Base-by-base conservation (phyloP, 2,329 filamentous ascomycete species). In the Xylaria sp. region DNA sequence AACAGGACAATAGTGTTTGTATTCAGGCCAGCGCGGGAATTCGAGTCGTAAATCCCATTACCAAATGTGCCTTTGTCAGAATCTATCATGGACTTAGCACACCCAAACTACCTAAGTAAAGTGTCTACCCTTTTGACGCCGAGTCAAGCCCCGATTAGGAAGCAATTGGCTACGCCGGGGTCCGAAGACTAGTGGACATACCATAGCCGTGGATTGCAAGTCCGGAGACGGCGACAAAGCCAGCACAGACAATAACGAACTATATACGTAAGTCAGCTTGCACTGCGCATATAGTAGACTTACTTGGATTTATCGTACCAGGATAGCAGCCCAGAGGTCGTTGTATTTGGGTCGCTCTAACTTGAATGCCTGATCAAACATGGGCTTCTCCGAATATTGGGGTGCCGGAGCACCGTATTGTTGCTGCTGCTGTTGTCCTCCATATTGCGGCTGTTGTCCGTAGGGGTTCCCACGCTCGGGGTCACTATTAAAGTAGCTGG, bases 1-100 rank as follows among this genome's bases (percentile, higher is more conserved):
- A 98, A 97, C 18, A 98, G 86, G 48, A 97, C 88, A 48, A 98
- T 85, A 0, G 93, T 97, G 80, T 97, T 97, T 55, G 91, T 93
- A 76, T 93, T 88, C 68, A 97, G 86, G 13, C 84, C 83, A 53
- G 90, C 94, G 60, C 84, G 84, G 74, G 92, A 93, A 35, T 80
- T 75, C 55, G 88, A 85, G 73, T 87, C 86, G 78, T 96, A 94
- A 78, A 97, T 94, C 16, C 91, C 92, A 10, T 86, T 86, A 69
- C 91, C 92, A 71, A 88, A 90, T 78, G 87, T 87, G 13, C 83
- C 82, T 72, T 89, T 88, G 53, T 88, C 90, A 10, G 79, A 75
- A 42, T 80, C 81, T 83, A 25, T 25, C 21, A 21, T 65, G 55
- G 23, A 54, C 35, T 72, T 59, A 71, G 68, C 48, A 37, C 16